A percentile compares a stretch with the other conserved stretches of the same genome.
Evolutionary conservation across 805 yeast genomes (phyloP).

Genomic region (Wickerhamomyces chaumierensis): DNA sequence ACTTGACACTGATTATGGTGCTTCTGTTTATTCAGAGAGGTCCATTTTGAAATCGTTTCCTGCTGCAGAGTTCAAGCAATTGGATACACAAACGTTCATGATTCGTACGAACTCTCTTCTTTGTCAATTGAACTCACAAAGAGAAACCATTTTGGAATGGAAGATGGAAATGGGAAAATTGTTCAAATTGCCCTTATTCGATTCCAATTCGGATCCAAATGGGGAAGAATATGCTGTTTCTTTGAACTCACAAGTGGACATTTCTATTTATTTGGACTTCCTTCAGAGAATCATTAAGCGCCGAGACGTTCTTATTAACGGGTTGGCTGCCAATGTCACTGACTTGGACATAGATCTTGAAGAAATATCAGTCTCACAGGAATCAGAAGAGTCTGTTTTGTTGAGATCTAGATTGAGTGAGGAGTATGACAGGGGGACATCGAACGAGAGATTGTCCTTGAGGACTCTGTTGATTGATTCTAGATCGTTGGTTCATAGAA

Average conservation of each 20-base stretch:
- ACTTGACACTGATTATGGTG: neutral
- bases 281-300: slow-evolving; percentile 37
- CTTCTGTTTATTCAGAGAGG: no score
- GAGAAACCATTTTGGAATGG: slow-evolving; percentile 41
- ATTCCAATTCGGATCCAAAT: slow-evolving; percentile 26
- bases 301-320: slow-evolving; percentile 25
- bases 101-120: slow-evolving; percentile 9
- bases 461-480: slow-evolving; percentile 9
- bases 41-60: slow-evolving; percentile 1
- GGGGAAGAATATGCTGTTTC: slow-evolving; percentile 66
- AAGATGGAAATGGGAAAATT: slow-evolving; percentile 29
- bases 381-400: neutral
- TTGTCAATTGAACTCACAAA: slow-evolving; percentile 38
- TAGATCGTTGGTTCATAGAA: slow-evolving; percentile 2
- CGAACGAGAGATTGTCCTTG: slow-evolving; percentile 2
- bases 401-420: slow-evolving; percentile 1
- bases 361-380: no score
- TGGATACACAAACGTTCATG: slow-evolving; percentile 8
- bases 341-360: slow-evolving; percentile 5
- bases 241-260: slow-evolving; percentile 63
- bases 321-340: slow-evolving; percentile 9
- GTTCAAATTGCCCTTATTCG: slow-evolving; percentile 41
- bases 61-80: neutral
- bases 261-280: slow-evolving; percentile 45
- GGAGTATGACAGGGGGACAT: slow-evolving; percentile 1